Base-by-base conservation (phyloP, 2,329 filamentous ascomycete genomes). In the Whalleya microplaca region DNA sequence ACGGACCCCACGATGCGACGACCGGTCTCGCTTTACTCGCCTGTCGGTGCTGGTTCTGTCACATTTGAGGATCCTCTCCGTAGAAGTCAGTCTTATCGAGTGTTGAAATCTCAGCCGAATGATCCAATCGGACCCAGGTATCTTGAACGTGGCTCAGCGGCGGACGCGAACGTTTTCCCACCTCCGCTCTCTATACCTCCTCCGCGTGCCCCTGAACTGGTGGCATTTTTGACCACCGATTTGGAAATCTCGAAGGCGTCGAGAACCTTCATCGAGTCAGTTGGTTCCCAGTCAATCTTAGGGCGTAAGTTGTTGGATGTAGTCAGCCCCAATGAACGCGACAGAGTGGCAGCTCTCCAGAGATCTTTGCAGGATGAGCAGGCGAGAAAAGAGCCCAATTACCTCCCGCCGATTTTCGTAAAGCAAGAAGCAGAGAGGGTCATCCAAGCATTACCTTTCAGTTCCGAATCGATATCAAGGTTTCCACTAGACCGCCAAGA, bases 351-450 rank as follows among this genome's bases (percentile, higher is more conserved):
- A 41, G 72, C 72, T 8, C 71, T 86, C 44, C 81, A 83, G 62
- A 76, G 76, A 46, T 76, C 78, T 48, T 75, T 89, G 45, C 78
- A 84, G 50, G 80, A 82, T 16, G 85, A 88, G 62, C 84, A 85
- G 57, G 73, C 77, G 29, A 75, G 78, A 62, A 83, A 78, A 53
- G 83, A 86, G 27, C 84, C 85, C 18, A 84, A 84, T 45, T 87
- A 88, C 66, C 75, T 88, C 19, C 85, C 85, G 3, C 85, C 85
- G 1, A 87, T 88, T n/a, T 79, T 84, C 57, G 78, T 76, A 40
- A 80, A 79, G 60, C 73, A 78, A 46, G 79, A 83, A 55, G 80
- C 84, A 48, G 80, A 84, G 21, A 76, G 80, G 21, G 78, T 84
- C 16, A 80, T 87, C 29, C 79, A 83, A 53, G 73, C 75, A 1